These are phyloP conservation scores for Plasmodium blacklocki DNA, from an alignment of 169 alveolate genomes.

Conservation along the genomic window DNA sequence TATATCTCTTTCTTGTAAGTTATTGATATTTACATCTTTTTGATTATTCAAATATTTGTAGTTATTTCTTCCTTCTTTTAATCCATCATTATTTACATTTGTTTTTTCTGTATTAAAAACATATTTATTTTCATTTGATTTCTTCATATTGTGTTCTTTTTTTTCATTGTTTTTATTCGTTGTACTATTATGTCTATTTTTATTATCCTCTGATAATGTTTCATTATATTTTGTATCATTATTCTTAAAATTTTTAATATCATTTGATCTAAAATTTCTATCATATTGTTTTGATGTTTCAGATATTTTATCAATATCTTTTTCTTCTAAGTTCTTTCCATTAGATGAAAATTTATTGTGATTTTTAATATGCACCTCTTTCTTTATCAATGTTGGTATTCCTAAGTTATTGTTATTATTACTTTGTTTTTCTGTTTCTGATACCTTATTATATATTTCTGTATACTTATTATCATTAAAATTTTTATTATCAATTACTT, in stretches of 20 bases:
- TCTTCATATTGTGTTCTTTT: background rate
- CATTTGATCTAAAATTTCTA: slow-evolving; percentile 1
- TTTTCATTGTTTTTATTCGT: too few relatives aligned
- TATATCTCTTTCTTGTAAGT: background rate
- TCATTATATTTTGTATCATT: too few relatives aligned
- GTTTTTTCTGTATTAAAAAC: background rate
- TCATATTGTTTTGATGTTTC: background rate
- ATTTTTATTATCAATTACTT: background rate
- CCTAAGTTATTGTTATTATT: slow-evolving; percentile 12
- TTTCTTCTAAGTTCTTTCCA: slow-evolving; percentile 12
- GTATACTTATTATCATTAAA: background rate
- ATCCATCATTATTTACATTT: background rate
- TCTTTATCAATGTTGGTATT: slow-evolving; percentile 13
- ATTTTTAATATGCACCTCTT: slow-evolving; percentile 30
- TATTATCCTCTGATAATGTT: too few relatives aligned
- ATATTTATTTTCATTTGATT: background rate
- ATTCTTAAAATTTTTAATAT: slow-evolving; percentile 4
- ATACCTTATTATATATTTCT: too few relatives aligned
- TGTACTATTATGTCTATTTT: too few relatives aligned
- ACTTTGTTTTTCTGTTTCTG: too few relatives aligned
- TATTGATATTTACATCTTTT: background rate
- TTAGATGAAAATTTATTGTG: background rate
- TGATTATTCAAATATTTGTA: background rate
- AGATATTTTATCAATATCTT: background rate
- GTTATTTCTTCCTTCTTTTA: background rate